These are phyloP conservation scores for Ambrosia artemisiifolia DNA, from an alignment of 129 eudicot genomes.

Conservation along the genomic window DNA sequence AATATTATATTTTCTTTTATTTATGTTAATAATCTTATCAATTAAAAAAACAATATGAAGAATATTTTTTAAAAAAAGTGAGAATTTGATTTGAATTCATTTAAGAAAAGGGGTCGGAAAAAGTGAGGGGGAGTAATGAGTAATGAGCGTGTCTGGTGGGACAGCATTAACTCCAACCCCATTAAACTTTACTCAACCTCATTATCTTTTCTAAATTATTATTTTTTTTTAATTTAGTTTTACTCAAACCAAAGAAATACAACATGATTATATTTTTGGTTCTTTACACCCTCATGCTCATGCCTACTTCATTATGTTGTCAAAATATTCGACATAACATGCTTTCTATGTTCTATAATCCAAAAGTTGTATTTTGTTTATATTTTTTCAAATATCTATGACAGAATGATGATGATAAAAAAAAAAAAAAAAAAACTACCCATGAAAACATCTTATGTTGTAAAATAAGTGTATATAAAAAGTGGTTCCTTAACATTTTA, in stretches of 20 bases:
- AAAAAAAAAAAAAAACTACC: not conserved
- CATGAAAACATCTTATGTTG: no score
- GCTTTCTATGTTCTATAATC: slow-evolving; percentile 6
- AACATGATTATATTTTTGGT: slow-evolving; percentile 23
- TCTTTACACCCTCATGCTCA: slow-evolving; percentile 32
- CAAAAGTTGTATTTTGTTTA: slow-evolving; percentile 14
- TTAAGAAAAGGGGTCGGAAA: slow-evolving; percentile 20
- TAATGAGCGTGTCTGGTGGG: slow-evolving; percentile 42
- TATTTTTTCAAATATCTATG: not conserved
- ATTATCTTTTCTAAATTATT: not conserved
- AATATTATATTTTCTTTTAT: no score
- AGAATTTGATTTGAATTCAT: slow-evolving; percentile 25
- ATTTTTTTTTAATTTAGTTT: not conserved
- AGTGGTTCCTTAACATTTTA: no score
- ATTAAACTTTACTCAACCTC: slow-evolving; percentile 32
- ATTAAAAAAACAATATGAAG: not conserved
- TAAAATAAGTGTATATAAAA: no score
- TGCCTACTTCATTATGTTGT: slow-evolving; percentile 33
- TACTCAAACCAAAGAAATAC: slow-evolving; percentile 7
- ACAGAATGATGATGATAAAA: no score
- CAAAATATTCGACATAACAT: slow-evolving; percentile 34
- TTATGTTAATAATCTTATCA: not conserved
- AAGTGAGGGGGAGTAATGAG: slow-evolving; percentile 31
- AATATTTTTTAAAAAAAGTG: not conserved
- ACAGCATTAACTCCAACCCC: slow-evolving; percentile 33